phyloP scores from a whole-genome alignment of 1,284 basidiomycete genomes.

The Vanrija sp. region DNA sequence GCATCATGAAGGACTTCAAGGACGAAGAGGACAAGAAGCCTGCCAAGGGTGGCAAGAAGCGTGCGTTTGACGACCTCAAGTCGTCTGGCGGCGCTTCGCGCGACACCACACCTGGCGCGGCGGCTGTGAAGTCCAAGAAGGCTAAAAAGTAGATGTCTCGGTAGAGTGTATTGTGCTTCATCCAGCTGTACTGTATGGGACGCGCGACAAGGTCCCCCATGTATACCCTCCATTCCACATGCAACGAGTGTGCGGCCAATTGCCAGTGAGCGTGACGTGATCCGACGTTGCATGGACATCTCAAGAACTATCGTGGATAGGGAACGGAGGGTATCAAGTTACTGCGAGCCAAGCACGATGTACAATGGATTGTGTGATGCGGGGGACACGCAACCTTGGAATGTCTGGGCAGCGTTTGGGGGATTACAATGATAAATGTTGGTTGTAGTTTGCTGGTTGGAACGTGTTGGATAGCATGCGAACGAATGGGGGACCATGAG shows the following conservation, averaged over 20 bases:
- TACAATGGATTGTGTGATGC: no score
- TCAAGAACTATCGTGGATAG: background rate
- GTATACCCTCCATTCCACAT: background rate
- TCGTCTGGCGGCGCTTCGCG: conserved; percentile 30
- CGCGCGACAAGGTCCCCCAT: background rate
- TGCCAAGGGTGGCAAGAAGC: conserved; percentile 48
- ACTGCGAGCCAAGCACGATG: no score
- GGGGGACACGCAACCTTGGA: background rate
- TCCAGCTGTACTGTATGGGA: background rate
- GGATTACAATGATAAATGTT: background rate
- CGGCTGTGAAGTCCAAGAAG: conserved; percentile 30
- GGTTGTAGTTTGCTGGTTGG: no score
- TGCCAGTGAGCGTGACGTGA: background rate
- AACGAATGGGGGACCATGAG: no score
- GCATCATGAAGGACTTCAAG: conserved; percentile 81
- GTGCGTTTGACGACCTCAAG: conserved; percentile 50
- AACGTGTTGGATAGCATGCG: no score
- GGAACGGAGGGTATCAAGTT: background rate
- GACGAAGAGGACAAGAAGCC: conserved; percentile 56
- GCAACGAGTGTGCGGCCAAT: background rate
- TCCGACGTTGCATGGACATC: background rate
- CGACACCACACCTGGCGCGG: conserved; percentile 39
- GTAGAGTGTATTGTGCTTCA: conserved; percentile 1
- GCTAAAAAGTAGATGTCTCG: conserved; percentile 24
- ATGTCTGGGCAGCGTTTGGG: background rate